phyloP scores from a whole-genome alignment of 208 protist genomes.

The Naegleria lovaniensis region DNA sequence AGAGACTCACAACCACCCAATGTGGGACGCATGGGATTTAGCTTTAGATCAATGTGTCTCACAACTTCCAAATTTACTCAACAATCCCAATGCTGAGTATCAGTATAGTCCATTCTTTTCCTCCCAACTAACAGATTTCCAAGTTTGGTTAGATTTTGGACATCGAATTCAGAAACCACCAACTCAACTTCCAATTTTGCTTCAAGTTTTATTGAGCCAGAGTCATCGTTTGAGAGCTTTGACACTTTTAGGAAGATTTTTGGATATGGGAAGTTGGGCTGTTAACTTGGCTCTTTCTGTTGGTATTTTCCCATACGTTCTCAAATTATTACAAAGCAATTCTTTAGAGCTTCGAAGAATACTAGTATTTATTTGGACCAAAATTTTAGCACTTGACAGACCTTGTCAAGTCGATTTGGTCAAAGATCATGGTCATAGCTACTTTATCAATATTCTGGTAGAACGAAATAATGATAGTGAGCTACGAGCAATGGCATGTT shows the following conservation, averaged over 20 bases:
- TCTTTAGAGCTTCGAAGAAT: constrained; percentile 49
- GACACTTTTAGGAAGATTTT: constrained; percentile 84
- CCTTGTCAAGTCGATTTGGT: constrained; percentile 32
- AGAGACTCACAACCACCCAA: constrained; percentile 80
- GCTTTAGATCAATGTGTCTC: constrained; percentile 77
- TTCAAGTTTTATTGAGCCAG: constrained; percentile 85
- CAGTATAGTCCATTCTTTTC: constrained; percentile 85
- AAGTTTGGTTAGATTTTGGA: constrained; percentile 93
- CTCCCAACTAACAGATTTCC: constrained; percentile 96
- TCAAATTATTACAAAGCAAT: constrained; percentile 80
- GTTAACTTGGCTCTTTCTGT: constrained; percentile 86
- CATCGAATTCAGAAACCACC: constrained; percentile 65
- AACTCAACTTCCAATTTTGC: constrained; percentile 91
- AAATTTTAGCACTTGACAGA: constrained; percentile 68
- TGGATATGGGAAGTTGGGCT: constrained; percentile 90
- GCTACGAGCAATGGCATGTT: constrained; percentile 79
- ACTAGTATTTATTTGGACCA: constrained; percentile 70
- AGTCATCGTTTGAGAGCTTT: constrained; percentile 87
- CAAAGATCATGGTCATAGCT: constrained; percentile 29
- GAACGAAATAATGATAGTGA: constrained; percentile 58
- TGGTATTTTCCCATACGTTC: constrained; percentile 94
- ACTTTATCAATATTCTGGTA: constrained; percentile 68
- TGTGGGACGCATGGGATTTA: constrained; percentile 92
- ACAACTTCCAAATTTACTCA: constrained; percentile 74
- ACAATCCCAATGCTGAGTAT: constrained; percentile 55